Evolutionary conservation across 1,284 basidiomycete genomes (phyloP).

Genomic region (Fistulina hepatica): DNA sequence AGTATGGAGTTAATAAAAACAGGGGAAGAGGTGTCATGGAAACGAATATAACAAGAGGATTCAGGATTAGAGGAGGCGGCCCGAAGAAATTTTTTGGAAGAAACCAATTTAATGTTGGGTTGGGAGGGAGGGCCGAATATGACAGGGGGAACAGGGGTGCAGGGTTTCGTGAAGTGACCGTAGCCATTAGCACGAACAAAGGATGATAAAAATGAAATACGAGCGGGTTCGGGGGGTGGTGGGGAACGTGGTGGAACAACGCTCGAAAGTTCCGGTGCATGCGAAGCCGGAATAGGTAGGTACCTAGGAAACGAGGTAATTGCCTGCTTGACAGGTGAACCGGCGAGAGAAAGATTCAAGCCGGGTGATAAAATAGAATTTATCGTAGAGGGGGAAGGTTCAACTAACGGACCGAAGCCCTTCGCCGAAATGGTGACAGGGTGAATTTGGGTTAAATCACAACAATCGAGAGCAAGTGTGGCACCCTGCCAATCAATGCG

Average conservation of each 20-base stretch:
- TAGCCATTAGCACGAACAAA: background rate
- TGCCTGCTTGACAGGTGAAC: background rate
- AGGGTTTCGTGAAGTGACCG: too few relatives aligned
- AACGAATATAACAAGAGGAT: too few relatives aligned
- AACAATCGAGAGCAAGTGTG: background rate
- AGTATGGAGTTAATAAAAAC: background rate
- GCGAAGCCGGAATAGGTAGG: background rate
- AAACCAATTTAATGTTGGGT: background rate
- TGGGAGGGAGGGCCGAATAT: background rate
- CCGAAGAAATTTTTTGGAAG: too few relatives aligned
- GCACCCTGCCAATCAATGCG: slow-evolving; percentile 11
- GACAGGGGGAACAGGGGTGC: background rate
- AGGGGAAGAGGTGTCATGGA: background rate
- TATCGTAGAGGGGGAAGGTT: background rate
- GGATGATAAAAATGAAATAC: background rate
- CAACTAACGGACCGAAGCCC: background rate
- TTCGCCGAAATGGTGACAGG: background rate
- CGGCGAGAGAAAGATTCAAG: background rate
- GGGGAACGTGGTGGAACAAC: too few relatives aligned
- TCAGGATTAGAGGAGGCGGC: too few relatives aligned
- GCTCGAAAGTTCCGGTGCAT: too few relatives aligned
- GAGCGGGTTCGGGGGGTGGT: too few relatives aligned
- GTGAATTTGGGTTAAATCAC: background rate
- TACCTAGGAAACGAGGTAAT: background rate
- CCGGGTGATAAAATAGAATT: background rate